Percentiles rank a stretch among this genome's conserved stretches.
These are phyloP conservation scores for Candida endomychidarum DNA, from an alignment of 805 yeast genomes.

Conservation along the genomic window DNA sequence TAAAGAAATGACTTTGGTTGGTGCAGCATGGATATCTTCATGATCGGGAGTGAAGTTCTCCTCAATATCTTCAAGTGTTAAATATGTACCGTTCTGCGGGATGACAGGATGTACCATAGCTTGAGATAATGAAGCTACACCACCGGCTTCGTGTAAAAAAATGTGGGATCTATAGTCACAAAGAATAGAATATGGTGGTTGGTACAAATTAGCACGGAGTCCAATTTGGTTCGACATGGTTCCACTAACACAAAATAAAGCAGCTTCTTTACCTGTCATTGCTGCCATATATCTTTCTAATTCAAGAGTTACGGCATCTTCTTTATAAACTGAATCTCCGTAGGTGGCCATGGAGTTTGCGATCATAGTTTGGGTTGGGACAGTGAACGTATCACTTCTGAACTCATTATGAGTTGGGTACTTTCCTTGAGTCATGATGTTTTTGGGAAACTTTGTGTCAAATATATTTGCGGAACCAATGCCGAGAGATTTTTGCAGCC, in stretches of 20 bases:
- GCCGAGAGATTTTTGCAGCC: slow-evolving; percentile 8
- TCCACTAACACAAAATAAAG: slow-evolving; percentile 42
- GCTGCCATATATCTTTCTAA: slow-evolving; percentile 35
- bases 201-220: slow-evolving; percentile 36
- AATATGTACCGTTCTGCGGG: slow-evolving; percentile 34
- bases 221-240: slow-evolving; percentile 44
- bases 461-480: slow-evolving; percentile 6
- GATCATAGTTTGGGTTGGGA: slow-evolving; percentile 75
- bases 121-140: slow-evolving; percentile 42
- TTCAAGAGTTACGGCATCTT: slow-evolving; percentile 34
- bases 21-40: slow-evolving; percentile 85
- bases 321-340: slow-evolving; percentile 46
- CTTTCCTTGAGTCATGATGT: slow-evolving; percentile 7
- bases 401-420: slow-evolving; percentile 36
- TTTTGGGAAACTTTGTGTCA: not conserved
- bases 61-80: slow-evolving; percentile 56
- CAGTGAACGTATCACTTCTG: slow-evolving; percentile 76
- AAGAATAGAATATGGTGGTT: slow-evolving; percentile 42
- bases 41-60: slow-evolving; percentile 64
- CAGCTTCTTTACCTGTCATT: slow-evolving; percentile 41
- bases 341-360: slow-evolving; percentile 43
- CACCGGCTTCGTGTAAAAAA: slow-evolving; percentile 42
- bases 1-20: slow-evolving; percentile 78
- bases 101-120: slow-evolving; percentile 41
- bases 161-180: slow-evolving; percentile 42